Percentiles rank a stretch among this genome's conserved stretches.
Evolutionary conservation across 176 grass and related monocot genomes (phyloP).

Genomic region (Juncus inflexus): DNA sequence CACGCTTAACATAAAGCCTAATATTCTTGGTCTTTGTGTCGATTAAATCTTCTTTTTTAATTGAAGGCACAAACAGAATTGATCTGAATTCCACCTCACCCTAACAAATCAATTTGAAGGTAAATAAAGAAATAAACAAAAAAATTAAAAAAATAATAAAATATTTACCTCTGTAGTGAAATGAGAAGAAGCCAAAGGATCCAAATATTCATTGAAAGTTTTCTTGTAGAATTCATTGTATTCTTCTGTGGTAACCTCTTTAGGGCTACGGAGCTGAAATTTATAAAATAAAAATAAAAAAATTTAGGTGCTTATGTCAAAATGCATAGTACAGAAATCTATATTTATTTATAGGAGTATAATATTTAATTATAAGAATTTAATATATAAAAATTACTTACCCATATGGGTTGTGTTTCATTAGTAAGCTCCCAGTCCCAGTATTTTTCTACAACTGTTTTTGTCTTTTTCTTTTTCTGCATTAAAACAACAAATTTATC

Average conservation of each 20-base stretch:
- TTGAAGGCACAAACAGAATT: slow-evolving; percentile 84
- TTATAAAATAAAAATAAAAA: not conserved
- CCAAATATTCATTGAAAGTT: slow-evolving; percentile 86
- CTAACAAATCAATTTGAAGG: slow-evolving; percentile 37
- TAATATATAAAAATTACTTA: no score
- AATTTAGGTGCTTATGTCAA: not conserved
- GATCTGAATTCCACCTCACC: slow-evolving; percentile 98
- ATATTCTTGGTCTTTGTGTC: slow-evolving; percentile 94
- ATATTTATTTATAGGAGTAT: no score
- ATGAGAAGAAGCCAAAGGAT: slow-evolving; percentile 83
- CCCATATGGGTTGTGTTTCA: slow-evolving; percentile 98
- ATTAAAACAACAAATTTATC: slow-evolving; percentile 12
- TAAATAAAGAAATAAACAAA: slow-evolving; percentile 1
- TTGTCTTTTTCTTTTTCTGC: slow-evolving; percentile 85
- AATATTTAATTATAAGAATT: no score
- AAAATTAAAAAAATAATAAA: not conserved
- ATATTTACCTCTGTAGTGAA: slow-evolving; percentile 83
- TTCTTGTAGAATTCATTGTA: slow-evolving; percentile 99
- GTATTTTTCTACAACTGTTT: slow-evolving; percentile 86
- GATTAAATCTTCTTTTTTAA: slow-evolving; percentile 79
- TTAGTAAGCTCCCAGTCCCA: slow-evolving; percentile 99
- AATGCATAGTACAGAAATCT: no score
- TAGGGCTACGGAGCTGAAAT: slow-evolving; percentile 73
- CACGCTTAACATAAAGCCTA: slow-evolving; percentile 87
- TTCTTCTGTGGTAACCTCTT: slow-evolving; percentile 78